These are phyloP conservation scores for Eucalyptus curtisii DNA, from an alignment of 345 rosid species.

Conservation along the genomic window DNA sequence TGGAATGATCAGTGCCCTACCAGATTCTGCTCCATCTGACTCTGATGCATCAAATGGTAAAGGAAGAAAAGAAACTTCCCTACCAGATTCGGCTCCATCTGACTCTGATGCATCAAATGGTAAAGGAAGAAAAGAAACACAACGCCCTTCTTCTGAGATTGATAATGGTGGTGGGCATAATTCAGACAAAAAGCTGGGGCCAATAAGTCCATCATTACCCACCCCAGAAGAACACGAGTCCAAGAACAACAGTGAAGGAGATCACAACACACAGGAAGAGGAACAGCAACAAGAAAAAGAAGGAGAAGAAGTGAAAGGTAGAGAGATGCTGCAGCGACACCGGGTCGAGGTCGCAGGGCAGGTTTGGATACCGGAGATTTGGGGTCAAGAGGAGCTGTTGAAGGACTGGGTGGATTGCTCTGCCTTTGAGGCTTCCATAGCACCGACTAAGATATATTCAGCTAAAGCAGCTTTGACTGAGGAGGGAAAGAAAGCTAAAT, in stretches of 20 bases:
- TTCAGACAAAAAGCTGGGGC: not conserved
- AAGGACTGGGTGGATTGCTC: conserved; percentile 80
- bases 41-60: not conserved
- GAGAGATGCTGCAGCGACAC: conserved; percentile 23
- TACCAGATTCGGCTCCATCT: not conserved
- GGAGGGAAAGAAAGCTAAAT: conserved; percentile 39
- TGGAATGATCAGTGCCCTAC: not conserved
- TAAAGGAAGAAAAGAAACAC: not conserved
- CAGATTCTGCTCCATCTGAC: not conserved
- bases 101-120: not conserved
- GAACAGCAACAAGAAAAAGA: not conserved
- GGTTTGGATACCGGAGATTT: conserved; percentile 82
- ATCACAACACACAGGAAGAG: not conserved
- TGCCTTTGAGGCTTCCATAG: conserved; percentile 47
- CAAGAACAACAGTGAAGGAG: not conserved
- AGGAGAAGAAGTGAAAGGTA: not conserved
- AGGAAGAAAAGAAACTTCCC: not conserved
- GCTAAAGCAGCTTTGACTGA: conserved; percentile 62
- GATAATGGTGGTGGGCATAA: not conserved
- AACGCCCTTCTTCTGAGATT: not conserved
- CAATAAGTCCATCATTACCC: not conserved
- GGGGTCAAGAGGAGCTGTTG: conserved; percentile 82
- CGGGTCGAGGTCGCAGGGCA: conserved; percentile 38
- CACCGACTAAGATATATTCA: conserved; percentile 36
- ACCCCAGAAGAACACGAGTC: not conserved